Evolutionary conservation across 495 filamentous ascomycete species (phyloP).

Genomic region (Tetracladium marchalianum): DNA sequence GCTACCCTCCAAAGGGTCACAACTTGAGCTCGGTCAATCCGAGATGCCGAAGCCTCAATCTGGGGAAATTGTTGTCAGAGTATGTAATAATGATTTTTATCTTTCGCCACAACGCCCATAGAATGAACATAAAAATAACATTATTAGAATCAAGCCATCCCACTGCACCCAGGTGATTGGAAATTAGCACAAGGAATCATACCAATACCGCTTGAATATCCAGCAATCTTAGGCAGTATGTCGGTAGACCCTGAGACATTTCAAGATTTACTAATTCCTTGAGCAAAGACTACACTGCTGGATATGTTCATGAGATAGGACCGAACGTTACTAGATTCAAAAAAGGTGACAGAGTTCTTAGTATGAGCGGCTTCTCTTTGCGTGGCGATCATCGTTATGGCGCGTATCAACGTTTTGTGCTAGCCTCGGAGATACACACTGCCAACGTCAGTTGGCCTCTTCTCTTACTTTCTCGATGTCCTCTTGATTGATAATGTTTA

Average conservation of each 20-base stretch:
- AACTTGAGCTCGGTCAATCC: too few species aligned
- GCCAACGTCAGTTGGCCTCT: slow-evolving; percentile 1
- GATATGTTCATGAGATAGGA: slow-evolving; percentile 6
- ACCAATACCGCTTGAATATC: slow-evolving; percentile 10
- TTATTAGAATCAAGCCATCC: slow-evolving; percentile 6
- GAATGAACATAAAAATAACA: too few species aligned
- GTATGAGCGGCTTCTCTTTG: slow-evolving; percentile 3
- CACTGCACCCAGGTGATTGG: slow-evolving; percentile 13
- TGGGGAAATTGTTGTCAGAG: too few species aligned
- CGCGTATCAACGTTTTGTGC: slow-evolving; percentile 8
- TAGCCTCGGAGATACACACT: background rate
- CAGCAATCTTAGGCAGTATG: slow-evolving; percentile 14
- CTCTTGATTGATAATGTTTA: background rate
- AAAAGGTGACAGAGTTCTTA: slow-evolving; percentile 7
- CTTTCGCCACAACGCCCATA: too few species aligned
- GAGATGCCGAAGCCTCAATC: too few species aligned
- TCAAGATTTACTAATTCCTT: background rate
- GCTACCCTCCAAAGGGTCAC: too few species aligned
- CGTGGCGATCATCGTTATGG: slow-evolving; percentile 12
- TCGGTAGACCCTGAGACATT: background rate
- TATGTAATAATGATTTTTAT: too few species aligned
- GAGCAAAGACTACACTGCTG: slow-evolving; percentile 7
- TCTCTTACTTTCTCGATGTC: background rate
- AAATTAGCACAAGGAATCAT: slow-evolving; percentile 12
- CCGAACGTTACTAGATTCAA: slow-evolving; percentile 10